Percentiles rank a stretch among this genome's conserved stretches.
Conservation (phyloP, 2,329 filamentous ascomycete genomes). For the Ceratocystis destructans region DNA sequence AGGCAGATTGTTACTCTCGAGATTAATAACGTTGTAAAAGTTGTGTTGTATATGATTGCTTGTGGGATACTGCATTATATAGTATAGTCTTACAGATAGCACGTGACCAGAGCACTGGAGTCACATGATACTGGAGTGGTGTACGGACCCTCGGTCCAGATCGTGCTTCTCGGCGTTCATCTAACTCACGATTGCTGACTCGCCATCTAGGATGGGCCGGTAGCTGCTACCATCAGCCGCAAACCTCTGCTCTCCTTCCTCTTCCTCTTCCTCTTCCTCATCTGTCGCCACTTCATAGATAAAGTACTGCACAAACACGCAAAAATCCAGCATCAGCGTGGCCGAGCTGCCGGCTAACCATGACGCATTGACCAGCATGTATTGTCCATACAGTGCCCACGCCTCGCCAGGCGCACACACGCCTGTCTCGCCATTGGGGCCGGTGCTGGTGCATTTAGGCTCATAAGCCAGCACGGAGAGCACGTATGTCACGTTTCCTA, state of each 20-base stretch:
- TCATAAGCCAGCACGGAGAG: constrained; percentile 84
- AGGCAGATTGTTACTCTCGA: background rate
- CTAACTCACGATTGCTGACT: background rate
- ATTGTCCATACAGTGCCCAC: constrained; percentile 53
- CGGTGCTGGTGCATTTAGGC: constrained; percentile 42
- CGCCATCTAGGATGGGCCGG: background rate
- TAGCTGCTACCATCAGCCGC: background rate
- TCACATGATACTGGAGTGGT: background rate
- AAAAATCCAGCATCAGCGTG: constrained; percentile 70
- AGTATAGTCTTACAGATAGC: no score
- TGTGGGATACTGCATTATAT: background rate
- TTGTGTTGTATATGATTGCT: background rate
- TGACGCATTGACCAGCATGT: constrained; percentile 78
- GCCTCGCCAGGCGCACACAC: constrained; percentile 54
- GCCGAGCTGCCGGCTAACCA: constrained; percentile 86
- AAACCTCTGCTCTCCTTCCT: constrained; percentile 14
- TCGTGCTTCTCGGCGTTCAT: background rate
- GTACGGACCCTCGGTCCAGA: background rate
- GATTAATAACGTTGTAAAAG: background rate
- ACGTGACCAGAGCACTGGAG: no score
- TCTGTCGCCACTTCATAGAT: constrained; percentile 50
- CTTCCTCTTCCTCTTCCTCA: constrained; percentile 21
- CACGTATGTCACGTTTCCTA: constrained; percentile 89
- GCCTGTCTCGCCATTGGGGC: constrained; percentile 23
- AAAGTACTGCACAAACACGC: constrained; percentile 86